These are phyloP conservation scores for Ceratobasidium theobromae DNA, from an alignment of 1,284 basidiomycete species.

Conservation along the genomic window DNA sequence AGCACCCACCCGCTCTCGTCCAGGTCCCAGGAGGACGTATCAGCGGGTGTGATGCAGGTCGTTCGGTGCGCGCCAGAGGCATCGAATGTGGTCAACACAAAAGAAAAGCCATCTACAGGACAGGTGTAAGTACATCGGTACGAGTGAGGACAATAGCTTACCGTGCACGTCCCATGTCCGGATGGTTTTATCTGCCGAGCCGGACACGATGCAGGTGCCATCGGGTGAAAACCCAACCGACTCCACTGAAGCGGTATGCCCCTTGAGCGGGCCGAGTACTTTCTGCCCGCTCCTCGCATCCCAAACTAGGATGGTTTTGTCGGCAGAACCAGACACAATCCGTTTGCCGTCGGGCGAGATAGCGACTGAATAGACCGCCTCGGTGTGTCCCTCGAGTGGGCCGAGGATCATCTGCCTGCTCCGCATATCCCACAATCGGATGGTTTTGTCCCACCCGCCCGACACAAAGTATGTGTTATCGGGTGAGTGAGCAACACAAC, in stretches of 20 bases:
- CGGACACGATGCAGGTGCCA: not conserved
- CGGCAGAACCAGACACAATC: not conserved
- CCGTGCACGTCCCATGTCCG: no score
- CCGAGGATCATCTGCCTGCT: not conserved
- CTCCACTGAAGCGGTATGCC: not conserved
- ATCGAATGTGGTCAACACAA: not conserved
- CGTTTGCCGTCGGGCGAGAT: not conserved
- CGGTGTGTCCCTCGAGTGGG: not conserved
- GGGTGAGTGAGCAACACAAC: not conserved
- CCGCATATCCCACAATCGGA: constrained; percentile 17
- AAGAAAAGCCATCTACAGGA: no score
- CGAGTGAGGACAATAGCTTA: no score
- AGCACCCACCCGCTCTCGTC: not conserved
- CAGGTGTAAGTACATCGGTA: no score
- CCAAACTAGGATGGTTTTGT: not conserved
- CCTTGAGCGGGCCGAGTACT: not conserved
- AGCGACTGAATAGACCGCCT: not conserved
- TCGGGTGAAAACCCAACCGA: not conserved
- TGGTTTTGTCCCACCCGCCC: constrained; percentile 21
- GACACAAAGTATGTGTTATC: not conserved
- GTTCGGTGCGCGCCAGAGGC: no score
- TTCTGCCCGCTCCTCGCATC: not conserved
- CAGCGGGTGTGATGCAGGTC: not conserved
- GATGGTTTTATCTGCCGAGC: not conserved
- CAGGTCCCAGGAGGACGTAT: not conserved